Conservation (phyloP, 2,329 filamentous ascomycete species). For the Ophiobolus disseminans region DNA sequence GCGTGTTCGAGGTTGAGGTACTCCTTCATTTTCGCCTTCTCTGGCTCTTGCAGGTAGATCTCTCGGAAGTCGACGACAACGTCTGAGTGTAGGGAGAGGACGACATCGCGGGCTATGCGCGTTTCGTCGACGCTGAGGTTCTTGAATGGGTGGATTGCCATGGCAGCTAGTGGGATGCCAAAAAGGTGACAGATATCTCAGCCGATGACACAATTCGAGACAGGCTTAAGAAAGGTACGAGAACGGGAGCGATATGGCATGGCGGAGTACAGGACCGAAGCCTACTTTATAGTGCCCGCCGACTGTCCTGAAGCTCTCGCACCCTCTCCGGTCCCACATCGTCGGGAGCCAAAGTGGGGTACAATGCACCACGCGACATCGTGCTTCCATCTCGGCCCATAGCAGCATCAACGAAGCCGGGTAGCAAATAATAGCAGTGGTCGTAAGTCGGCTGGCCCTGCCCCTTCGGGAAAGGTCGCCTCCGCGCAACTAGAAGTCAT, state of each 20-base stretch:
- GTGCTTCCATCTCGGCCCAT: background rate
- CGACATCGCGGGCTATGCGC: conserved; percentile 56
- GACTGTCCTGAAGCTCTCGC: background rate
- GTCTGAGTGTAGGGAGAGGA: conserved; percentile 52
- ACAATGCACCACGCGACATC: background rate
- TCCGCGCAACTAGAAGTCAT: background rate
- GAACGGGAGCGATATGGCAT: background rate
- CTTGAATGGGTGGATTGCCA: conserved; percentile 61
- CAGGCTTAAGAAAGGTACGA: background rate
- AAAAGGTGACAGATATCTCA: background rate
- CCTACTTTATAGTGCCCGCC: conserved; percentile 1
- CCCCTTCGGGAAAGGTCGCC: background rate
- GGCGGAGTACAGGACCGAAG: background rate
- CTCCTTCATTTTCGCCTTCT: conserved; percentile 56
- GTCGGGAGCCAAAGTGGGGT: background rate
- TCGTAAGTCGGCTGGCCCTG: conserved; percentile 2
- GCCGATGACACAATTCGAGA: background rate
- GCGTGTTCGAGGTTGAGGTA: conserved; percentile 59
- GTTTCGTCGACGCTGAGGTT: conserved; percentile 65
- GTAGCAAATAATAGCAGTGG: background rate
- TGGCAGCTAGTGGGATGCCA: conserved; percentile 10
- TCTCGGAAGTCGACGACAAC: conserved; percentile 56
- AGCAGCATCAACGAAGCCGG: background rate
- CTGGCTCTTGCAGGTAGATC: conserved; percentile 60
- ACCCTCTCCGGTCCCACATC: conserved; percentile 11